A percentile compares a stretch with the other conserved stretches of the same genome.
These are phyloP conservation scores for Boletus rubroflammeus DNA, from an alignment of 768 basidiomycete genomes.

Conservation along the genomic window DNA sequence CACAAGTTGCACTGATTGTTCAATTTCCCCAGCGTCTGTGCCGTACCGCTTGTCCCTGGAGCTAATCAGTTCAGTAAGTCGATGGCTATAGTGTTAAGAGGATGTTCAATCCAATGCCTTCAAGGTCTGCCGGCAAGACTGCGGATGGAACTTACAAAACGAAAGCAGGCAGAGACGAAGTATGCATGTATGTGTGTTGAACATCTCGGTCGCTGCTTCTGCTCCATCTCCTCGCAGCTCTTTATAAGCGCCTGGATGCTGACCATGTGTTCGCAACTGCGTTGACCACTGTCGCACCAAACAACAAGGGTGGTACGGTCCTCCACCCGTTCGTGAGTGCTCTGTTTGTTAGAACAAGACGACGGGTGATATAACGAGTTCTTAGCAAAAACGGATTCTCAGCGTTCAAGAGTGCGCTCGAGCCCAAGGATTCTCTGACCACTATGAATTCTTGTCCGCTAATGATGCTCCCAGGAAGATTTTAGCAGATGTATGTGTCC, in stretches of 20 bases:
- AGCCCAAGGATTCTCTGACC: slow-evolving; percentile 76
- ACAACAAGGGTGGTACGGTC: slow-evolving; percentile 42
- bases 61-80: slow-evolving; percentile 51
- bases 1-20: background rate
- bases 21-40: slow-evolving; percentile 40
- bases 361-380: background rate
- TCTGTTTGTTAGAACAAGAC: background rate
- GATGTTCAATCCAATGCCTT: background rate
- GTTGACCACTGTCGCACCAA: slow-evolving; percentile 53
- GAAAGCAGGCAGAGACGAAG: slow-evolving; percentile 23
- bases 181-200: slow-evolving; percentile 26
- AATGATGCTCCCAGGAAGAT: slow-evolving; percentile 34
- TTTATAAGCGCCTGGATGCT: slow-evolving; percentile 55
- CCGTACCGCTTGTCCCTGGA: slow-evolving; percentile 48
- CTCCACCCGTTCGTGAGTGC: slow-evolving; percentile 45
- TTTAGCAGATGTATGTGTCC: slow-evolving; percentile 49
- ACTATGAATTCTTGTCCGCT: slow-evolving; percentile 56
- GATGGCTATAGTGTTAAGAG: background rate
- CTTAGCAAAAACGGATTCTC: slow-evolving; percentile 68
- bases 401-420: slow-evolving; percentile 67
- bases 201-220: background rate
- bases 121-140: slow-evolving; percentile 44
- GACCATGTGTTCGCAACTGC: slow-evolving; percentile 59
- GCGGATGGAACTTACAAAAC: slow-evolving; percentile 34
- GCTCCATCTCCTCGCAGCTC: slow-evolving; percentile 33